Evolutionary conservation across 768 basidiomycete species (phyloP).

Genomic region (Trametes punicea): DNA sequence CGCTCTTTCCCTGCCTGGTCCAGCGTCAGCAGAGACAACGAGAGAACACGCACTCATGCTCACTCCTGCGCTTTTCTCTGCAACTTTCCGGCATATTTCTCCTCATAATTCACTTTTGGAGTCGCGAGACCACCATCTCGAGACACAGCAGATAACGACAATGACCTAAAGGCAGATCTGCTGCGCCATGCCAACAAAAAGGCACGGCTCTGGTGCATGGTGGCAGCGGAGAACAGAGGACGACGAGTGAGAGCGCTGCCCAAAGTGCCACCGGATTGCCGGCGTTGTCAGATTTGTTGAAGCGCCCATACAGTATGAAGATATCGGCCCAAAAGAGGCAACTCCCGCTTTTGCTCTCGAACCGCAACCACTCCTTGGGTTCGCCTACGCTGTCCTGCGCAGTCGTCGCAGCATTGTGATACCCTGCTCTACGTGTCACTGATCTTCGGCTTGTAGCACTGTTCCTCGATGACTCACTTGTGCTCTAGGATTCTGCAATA

Average conservation of each 20-base stretch:
- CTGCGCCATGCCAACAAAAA: background rate
- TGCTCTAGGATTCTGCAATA: constrained; percentile 8
- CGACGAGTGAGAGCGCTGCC: background rate
- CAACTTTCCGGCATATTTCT: constrained; percentile 71
- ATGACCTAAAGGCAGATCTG: background rate
- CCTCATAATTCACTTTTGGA: constrained; percentile 32
- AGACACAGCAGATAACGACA: background rate
- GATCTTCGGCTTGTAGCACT: background rate
- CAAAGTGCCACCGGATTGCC: too few relatives aligned
- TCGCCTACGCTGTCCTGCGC: background rate
- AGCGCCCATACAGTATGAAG: background rate
- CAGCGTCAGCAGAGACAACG: constrained; percentile 1
- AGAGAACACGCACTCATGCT: constrained; percentile 29
- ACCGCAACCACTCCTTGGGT: background rate
- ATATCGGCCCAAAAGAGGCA: background rate
- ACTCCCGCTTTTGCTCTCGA: constrained; percentile 2
- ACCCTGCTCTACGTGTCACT: background rate
- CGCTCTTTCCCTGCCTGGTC: constrained; percentile 38
- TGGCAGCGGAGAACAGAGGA: background rate
- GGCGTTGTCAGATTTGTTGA: too few relatives aligned
- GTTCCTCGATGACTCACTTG: background rate
- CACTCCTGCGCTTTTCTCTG: constrained; percentile 62
- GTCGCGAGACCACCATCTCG: constrained; percentile 1
- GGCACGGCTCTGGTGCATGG: constrained; percentile 9
- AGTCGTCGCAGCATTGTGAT: too few relatives aligned